Conservation (phyloP, 169 alveolate genomes). For the Cryptosporidium ryanae region DNA sequence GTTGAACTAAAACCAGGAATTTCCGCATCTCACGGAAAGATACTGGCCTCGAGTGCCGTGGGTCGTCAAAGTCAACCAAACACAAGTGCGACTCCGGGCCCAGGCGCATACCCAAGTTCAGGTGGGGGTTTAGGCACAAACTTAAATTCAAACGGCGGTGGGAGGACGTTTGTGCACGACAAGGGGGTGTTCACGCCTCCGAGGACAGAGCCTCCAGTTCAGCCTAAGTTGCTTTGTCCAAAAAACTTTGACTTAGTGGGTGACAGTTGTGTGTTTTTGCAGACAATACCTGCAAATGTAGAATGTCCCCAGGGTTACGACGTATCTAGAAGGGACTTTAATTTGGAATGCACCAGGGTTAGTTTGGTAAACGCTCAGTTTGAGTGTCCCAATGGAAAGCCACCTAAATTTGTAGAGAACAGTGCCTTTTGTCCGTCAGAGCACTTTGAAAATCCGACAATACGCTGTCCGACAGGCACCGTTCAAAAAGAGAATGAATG, state of each 20-base stretch:
- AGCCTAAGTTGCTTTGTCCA: conserved; percentile 55
- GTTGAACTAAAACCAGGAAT: conserved; percentile 60
- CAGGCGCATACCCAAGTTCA: too few relatives aligned
- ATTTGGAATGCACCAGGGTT: conserved; percentile 16
- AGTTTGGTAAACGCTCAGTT: conserved; percentile 33
- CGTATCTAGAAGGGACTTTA: conserved; percentile 19
- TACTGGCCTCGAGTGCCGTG: conserved; percentile 11
- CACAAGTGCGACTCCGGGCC: too few relatives aligned
- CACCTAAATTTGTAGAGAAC: conserved; percentile 42
- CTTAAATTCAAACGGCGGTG: neutral
- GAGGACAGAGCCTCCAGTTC: conserved; percentile 33
- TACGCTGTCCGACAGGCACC: conserved; percentile 41
- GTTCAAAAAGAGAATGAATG: conserved; percentile 33
- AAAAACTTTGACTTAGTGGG: conserved; percentile 53
- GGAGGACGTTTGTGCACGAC: conserved; percentile 66
- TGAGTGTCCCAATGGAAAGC: conserved; percentile 51
- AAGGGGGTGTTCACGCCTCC: conserved; percentile 19
- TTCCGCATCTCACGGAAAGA: conserved; percentile 56
- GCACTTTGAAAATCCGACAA: conserved; percentile 6
- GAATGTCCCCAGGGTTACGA: conserved; percentile 66
- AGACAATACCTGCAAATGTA: conserved; percentile 55
- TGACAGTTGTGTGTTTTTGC: conserved; percentile 34
- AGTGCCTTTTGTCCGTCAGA: conserved; percentile 56
- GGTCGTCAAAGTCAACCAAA: neutral
- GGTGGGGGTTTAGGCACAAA: neutral